Evolutionary conservation across 2,329 filamentous ascomycete species (phyloP).

Genomic region (Alternaria ventricosa): DNA sequence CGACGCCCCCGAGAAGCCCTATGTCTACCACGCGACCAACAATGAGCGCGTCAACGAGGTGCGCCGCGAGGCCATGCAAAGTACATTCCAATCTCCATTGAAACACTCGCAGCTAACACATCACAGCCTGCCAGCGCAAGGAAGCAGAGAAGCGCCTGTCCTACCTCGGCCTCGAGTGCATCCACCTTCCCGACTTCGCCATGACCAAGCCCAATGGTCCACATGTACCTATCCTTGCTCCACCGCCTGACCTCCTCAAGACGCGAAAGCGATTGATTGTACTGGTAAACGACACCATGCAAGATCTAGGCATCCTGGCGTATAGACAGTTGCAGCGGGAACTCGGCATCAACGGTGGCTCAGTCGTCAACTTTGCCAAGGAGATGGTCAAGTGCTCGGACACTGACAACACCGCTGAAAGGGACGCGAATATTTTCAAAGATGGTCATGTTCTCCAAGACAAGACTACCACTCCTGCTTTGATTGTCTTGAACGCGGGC

Average conservation of each 20-base stretch:
- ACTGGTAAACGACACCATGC: conserved; percentile 77
- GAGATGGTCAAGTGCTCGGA: conserved; percentile 47
- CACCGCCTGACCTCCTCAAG: conserved; percentile 58
- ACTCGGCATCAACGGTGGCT: conserved; percentile 74
- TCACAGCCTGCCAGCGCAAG: conserved; percentile 65
- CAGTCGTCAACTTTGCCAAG: conserved; percentile 68
- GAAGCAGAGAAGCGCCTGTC: conserved; percentile 69
- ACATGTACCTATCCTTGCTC: conserved; percentile 73
- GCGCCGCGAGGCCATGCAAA: conserved; percentile 72
- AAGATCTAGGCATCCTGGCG: conserved; percentile 78
- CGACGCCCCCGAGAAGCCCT: conserved; percentile 70
- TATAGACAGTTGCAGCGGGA: conserved; percentile 69
- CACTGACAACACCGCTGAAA: conserved; percentile 5
- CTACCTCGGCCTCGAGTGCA: conserved; percentile 63
- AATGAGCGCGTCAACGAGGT: conserved; percentile 79
- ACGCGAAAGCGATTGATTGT: conserved; percentile 70
- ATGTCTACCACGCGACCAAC: conserved; percentile 75
- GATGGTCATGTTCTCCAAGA: conserved; percentile 29
- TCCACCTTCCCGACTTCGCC: conserved; percentile 67
- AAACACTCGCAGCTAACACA: conserved; percentile 9
- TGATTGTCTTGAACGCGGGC: conserved; percentile 80
- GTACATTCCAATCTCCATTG: conserved; percentile 51
- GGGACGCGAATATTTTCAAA: conserved; percentile 18
- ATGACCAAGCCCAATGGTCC: conserved; percentile 52
- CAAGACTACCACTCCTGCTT: conserved; percentile 54